A percentile compares a stretch with the other conserved stretches of the same genome.
These are phyloP conservation scores for Penicillium roqueforti DNA, from an alignment of 495 filamentous ascomycete genomes.

Conservation along the genomic window DNA sequence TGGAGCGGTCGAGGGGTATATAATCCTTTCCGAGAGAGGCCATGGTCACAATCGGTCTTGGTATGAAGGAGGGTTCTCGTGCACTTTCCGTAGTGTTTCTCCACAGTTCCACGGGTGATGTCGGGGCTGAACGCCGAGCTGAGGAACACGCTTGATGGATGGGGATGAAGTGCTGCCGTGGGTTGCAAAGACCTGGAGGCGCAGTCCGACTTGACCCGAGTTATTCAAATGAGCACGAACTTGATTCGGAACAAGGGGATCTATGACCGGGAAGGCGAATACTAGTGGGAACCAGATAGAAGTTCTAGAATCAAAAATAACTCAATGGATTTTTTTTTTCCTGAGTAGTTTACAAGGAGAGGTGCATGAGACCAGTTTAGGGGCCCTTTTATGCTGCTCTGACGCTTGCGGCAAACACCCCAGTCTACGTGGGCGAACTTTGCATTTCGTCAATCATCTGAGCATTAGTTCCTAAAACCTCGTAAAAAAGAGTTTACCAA, in stretches of 20 bases:
- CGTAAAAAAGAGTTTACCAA: not conserved
- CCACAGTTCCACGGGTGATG: conserved; percentile 47
- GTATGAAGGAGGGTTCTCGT: conserved; percentile 29
- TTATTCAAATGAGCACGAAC: conserved; percentile 36
- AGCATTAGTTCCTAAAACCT: not conserved
- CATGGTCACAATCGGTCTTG: conserved; percentile 29
- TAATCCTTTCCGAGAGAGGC: conserved; percentile 42
- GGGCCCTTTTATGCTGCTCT: conserved; percentile 4
- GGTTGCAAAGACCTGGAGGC: conserved; percentile 28
- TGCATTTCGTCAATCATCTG: conserved; percentile 2
- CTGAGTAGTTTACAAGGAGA: not conserved
- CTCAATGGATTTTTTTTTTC: conserved; percentile 9
- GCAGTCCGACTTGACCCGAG: conserved; percentile 40
- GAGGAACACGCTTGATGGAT: conserved; percentile 30
- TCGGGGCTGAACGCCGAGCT: conserved; percentile 40
- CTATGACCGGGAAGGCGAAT: conserved; percentile 3
- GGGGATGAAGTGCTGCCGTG: conserved; percentile 27
- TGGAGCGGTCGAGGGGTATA: conserved; percentile 43
- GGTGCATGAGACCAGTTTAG: not conserved
- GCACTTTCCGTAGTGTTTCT: conserved; percentile 30
- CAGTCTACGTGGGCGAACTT: conserved; percentile 1
- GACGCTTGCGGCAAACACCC: conserved; percentile 4
- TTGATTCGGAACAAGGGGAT: conserved; percentile 29
- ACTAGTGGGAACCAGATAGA: conserved; percentile 7
- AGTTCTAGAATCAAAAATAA: conserved; percentile 12